phyloP scores from a whole-genome alignment of 192 early-diverging fungal genomes.

The Gigaspora rosea region DNA sequence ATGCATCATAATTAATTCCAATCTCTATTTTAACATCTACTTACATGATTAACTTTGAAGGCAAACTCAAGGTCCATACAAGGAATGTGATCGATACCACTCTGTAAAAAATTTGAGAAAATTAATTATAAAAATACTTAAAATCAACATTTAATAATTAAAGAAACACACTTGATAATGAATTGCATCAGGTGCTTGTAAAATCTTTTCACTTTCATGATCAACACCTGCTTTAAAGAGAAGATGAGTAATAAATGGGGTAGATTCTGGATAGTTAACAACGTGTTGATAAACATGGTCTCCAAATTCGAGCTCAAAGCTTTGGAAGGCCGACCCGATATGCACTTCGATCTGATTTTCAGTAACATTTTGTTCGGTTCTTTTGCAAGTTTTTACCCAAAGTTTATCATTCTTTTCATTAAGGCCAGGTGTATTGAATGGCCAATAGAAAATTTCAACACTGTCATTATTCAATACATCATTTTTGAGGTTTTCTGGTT shows the following conservation, averaged over 20 bases:
- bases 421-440: slow-evolving; percentile 13
- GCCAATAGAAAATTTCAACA: slow-evolving; percentile 46
- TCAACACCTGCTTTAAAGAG: neutral
- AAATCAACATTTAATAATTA: too few species aligned
- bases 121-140: neutral
- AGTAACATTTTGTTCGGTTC: slow-evolving; percentile 25
- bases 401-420: slow-evolving; percentile 30
- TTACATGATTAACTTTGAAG: slow-evolving; percentile 33
- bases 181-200: slow-evolving; percentile 32
- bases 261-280: neutral
- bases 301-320: neutral
- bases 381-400: slow-evolving; percentile 45
- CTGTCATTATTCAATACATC: slow-evolving; percentile 32
- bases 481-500: slow-evolving; percentile 1
- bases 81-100: slow-evolving; percentile 33
- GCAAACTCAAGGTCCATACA: slow-evolving; percentile 36
- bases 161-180: slow-evolving; percentile 31
- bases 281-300: neutral
- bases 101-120: neutral
- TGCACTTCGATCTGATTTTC: neutral
- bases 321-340: neutral
- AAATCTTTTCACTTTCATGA: neutral
- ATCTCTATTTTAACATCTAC: too few species aligned
- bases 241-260: neutral
- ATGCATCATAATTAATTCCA: too few species aligned